Percentiles rank a stretch among this genome's conserved stretches.
Evolutionary conservation across 2,329 filamentous ascomycete genomes (phyloP).

Genomic region (Fusarium globosum): DNA sequence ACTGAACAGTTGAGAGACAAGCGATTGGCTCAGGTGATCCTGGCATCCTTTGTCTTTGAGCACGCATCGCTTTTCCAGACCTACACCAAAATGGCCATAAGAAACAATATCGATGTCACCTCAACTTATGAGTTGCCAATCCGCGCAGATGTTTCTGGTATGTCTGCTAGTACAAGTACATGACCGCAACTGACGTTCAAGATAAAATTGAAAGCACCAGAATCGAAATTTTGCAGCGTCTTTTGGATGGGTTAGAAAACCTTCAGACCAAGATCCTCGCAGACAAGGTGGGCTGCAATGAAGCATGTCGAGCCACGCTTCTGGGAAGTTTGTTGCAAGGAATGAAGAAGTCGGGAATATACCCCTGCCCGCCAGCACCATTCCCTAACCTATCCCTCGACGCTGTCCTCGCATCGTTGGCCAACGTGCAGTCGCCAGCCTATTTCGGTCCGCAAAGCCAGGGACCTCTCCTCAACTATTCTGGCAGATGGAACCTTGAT

Average conservation of each 20-base stretch:
- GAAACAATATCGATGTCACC: accelerated
- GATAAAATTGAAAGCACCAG: not conserved
- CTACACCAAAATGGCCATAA: not conserved
- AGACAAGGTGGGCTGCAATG: not conserved
- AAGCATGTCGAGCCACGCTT: not conserved
- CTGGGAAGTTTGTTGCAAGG: not conserved
- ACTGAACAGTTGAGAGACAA: not conserved
- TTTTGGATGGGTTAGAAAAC: accelerated
- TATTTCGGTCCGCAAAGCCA: not conserved
- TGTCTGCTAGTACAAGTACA: accelerated
- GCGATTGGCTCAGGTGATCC: not conserved
- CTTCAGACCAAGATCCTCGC: accelerated
- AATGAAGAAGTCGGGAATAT: accelerated
- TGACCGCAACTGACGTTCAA: not conserved
- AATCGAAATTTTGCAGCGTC: accelerated
- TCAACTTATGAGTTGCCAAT: not conserved
- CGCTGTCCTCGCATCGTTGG: accelerated
- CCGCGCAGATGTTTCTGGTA: not conserved
- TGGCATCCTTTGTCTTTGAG: not conserved
- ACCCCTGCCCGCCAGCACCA: not conserved
- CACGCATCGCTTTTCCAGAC: not conserved
- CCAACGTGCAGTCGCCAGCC: not conserved
- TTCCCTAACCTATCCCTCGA: not conserved
- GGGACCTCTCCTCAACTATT: accelerated
- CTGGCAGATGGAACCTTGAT: not conserved